Percentiles rank a stretch among this genome's conserved stretches.
These are phyloP conservation scores for Cyanidium caldarium DNA, from an alignment of 23 red algal genomes.

Conservation along the genomic window DNA sequence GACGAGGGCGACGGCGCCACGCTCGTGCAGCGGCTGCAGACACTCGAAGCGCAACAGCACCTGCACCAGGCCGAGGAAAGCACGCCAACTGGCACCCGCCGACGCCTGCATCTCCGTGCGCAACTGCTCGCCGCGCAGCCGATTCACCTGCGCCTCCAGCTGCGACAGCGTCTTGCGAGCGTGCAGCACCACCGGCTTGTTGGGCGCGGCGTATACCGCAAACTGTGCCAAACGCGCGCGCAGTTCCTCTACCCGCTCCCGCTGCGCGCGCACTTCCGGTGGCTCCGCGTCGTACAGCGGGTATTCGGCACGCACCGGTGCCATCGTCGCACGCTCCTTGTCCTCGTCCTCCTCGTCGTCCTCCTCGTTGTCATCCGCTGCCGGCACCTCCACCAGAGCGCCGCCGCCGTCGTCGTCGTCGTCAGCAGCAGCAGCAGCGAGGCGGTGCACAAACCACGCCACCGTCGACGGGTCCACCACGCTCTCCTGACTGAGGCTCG, in stretches of 20 bases:
- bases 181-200: background rate
- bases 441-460: too few species aligned
- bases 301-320: background rate
- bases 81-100: slow-evolving; percentile 22
- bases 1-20: background rate
- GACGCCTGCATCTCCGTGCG: background rate
- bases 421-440: too few species aligned
- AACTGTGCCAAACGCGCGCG: slow-evolving; percentile 8
- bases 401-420: too few species aligned
- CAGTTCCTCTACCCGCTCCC: slow-evolving; percentile 12
- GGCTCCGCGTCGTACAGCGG: background rate
- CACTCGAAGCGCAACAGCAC: slow-evolving; percentile 52
- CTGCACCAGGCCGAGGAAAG: slow-evolving; percentile 22
- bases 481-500: too few species aligned
- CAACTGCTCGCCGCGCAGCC: background rate
- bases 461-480: too few species aligned
- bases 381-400: too few species aligned
- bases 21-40: slow-evolving; percentile 21
- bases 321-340: background rate
- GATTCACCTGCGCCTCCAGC: background rate
- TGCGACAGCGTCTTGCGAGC: background rate
- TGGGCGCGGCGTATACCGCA: slow-evolving; percentile 6
- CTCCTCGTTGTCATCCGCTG: slow-evolving; percentile 15
- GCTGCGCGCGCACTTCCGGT: slow-evolving; percentile 24
- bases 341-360: slow-evolving; percentile 2